These are phyloP conservation scores for Alliaria petiolata DNA, from an alignment of 345 rosid species.

Conservation along the genomic window DNA sequence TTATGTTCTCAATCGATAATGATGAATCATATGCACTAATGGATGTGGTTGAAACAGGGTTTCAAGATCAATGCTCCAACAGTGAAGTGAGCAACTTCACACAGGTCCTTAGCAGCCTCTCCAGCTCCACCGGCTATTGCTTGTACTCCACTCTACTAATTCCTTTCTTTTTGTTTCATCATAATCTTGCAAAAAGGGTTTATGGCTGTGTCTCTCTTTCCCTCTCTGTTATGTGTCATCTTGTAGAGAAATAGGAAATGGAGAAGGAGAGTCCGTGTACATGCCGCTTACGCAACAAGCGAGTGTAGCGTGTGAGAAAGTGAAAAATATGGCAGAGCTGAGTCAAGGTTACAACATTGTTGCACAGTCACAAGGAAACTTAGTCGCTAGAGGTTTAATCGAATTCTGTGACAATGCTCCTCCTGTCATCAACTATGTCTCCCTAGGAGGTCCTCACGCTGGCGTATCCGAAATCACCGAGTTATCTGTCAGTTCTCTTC, in stretches of 20 bases:
- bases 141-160: constrained; percentile 25
- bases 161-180: not conserved
- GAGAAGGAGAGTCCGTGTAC: constrained; percentile 71
- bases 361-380: constrained; percentile 86
- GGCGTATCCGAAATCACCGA: constrained; percentile 78
- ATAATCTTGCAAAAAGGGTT: not conserved
- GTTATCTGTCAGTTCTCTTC: constrained; percentile 43
- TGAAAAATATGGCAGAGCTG: constrained; percentile 66
- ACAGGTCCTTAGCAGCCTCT: constrained; percentile 43
- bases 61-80: constrained; percentile 64
- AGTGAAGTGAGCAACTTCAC: constrained; percentile 54
- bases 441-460: constrained; percentile 92
- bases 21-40: not conserved
- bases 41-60: constrained; percentile 40
- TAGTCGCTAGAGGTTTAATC: constrained; percentile 74
- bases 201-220: not conserved
- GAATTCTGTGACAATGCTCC: constrained; percentile 83
- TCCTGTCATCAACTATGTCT: constrained; percentile 66
- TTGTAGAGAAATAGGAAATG: constrained; percentile 78
- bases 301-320: constrained; percentile 29
- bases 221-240: not conserved
- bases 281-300: constrained; percentile 61
- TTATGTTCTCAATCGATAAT: not conserved
- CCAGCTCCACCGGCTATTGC: constrained; percentile 77
- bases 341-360: constrained; percentile 70